Conservation (phyloP, 495 filamentous ascomycete genomes). For the Paragyromitra xinjiangensis region DNA sequence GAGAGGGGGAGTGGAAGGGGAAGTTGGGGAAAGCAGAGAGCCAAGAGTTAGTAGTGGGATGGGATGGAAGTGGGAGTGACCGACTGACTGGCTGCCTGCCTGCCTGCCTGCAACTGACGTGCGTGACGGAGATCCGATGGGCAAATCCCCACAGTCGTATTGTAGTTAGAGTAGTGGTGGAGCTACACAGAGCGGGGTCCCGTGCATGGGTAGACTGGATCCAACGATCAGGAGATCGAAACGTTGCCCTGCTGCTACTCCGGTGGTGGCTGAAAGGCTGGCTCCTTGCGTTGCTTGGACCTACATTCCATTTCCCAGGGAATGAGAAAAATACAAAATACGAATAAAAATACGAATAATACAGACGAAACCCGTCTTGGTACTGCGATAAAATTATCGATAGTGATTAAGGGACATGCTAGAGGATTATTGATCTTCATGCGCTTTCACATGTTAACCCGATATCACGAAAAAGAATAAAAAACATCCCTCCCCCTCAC, state of each 20-base stretch:
- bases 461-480: background rate
- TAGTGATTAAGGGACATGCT: constrained; percentile 18
- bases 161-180: background rate
- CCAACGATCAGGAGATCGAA: constrained; percentile 38
- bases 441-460: constrained; percentile 33
- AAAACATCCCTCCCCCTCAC: background rate
- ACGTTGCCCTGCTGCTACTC: constrained; percentile 8
- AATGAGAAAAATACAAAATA: constrained; percentile 1
- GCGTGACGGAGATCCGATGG: constrained; percentile 38
- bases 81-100: background rate
- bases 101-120: constrained; percentile 16
- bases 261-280: background rate
- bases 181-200: constrained; percentile 45
- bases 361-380: constrained; percentile 16
- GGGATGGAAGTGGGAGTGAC: constrained; percentile 26
- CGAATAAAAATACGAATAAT: background rate
- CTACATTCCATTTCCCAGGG: constrained; percentile 37
- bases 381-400: constrained; percentile 28
- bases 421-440: constrained; percentile 37
- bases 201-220: constrained; percentile 36
- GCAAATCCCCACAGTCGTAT: constrained; percentile 12
- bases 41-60: constrained; percentile 14
- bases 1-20: constrained; percentile 13
- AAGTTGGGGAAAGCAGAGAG: constrained; percentile 23
- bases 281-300: constrained; percentile 27